phyloP scores from a whole-genome alignment of 805 yeast genomes.

The Lachancea sp. region DNA sequence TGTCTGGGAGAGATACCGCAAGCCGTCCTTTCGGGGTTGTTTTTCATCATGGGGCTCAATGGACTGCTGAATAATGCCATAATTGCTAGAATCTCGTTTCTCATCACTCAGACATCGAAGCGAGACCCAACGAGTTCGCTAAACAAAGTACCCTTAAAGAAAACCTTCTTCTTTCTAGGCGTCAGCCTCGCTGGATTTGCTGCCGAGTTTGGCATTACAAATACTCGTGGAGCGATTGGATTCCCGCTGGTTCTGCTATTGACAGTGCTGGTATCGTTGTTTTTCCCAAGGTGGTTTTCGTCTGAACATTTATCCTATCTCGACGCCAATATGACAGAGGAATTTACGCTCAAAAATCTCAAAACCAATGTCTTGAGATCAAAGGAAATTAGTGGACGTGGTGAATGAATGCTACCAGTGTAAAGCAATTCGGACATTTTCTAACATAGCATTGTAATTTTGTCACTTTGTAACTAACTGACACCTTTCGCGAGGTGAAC shows the following conservation, averaged over 20 bases:
- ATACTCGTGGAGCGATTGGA: slow-evolving; percentile 87
- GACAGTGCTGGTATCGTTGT: slow-evolving; percentile 55
- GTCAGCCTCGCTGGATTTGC: slow-evolving; percentile 64
- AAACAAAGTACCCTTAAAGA: slow-evolving; percentile 28
- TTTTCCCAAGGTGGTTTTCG: slow-evolving; percentile 60
- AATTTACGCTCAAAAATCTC: slow-evolving; percentile 45
- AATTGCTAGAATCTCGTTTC: slow-evolving; percentile 51
- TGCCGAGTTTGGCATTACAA: slow-evolving; percentile 78
- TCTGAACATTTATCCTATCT: slow-evolving; percentile 51
- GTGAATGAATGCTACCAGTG: neutral
- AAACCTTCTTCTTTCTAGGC: slow-evolving; percentile 46
- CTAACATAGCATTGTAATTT: no score
- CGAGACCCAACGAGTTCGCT: slow-evolving; percentile 31
- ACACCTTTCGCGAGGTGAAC: no score
- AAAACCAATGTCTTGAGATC: slow-evolving; percentile 6
- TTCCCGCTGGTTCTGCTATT: slow-evolving; percentile 78
- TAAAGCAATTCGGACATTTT: neutral
- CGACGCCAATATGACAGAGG: slow-evolving; percentile 61
- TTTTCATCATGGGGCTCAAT: slow-evolving; percentile 86
- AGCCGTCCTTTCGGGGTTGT: slow-evolving; percentile 85
- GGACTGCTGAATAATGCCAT: slow-evolving; percentile 68
- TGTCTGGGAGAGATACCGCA: slow-evolving; percentile 86
- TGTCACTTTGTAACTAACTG: no score
- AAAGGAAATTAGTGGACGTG: neutral
- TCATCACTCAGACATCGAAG: slow-evolving; percentile 52